These are phyloP conservation scores for Tolypocladium capitatum DNA, from an alignment of 2,329 filamentous ascomycete genomes.

Conservation along the genomic window DNA sequence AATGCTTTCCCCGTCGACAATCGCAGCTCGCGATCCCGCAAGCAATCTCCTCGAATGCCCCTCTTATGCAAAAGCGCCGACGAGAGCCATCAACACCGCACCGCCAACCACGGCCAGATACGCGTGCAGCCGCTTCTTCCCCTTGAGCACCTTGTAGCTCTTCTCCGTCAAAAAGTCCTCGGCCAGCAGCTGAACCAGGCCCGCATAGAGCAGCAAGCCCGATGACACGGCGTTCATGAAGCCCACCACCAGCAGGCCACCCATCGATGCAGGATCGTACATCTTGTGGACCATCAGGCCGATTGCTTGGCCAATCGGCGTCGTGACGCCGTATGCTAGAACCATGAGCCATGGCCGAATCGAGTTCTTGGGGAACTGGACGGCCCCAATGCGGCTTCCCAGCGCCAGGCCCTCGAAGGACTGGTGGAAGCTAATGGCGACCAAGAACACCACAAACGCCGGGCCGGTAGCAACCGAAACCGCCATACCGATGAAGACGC, in stretches of 20 bases:
- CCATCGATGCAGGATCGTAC: slow-evolving; percentile 59
- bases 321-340: slow-evolving; percentile 61
- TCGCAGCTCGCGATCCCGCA: not conserved
- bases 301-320: slow-evolving; percentile 72
- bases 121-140: slow-evolving; percentile 46
- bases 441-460: slow-evolving; percentile 64
- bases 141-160: slow-evolving; percentile 54
- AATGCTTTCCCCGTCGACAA: not conserved
- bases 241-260: slow-evolving; percentile 68
- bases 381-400: slow-evolving; percentile 70
- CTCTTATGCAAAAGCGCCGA: slow-evolving; percentile 55
- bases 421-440: slow-evolving; percentile 75
- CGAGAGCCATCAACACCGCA: slow-evolving; percentile 55
- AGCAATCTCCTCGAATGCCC: no score
- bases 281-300: slow-evolving; percentile 64
- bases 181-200: slow-evolving; percentile 69
- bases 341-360: slow-evolving; percentile 75
- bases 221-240: slow-evolving; percentile 80
- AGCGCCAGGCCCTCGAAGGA: slow-evolving; percentile 81
- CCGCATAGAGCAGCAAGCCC: slow-evolving; percentile 68
- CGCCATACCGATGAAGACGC: slow-evolving; percentile 78
- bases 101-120: slow-evolving; percentile 51
- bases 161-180: slow-evolving; percentile 73
- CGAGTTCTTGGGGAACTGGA: slow-evolving; percentile 63
- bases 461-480: slow-evolving; percentile 69